Evolutionary conservation across 257 asterid genomes (phyloP).

Genomic region (Nemophila menziesii): DNA sequence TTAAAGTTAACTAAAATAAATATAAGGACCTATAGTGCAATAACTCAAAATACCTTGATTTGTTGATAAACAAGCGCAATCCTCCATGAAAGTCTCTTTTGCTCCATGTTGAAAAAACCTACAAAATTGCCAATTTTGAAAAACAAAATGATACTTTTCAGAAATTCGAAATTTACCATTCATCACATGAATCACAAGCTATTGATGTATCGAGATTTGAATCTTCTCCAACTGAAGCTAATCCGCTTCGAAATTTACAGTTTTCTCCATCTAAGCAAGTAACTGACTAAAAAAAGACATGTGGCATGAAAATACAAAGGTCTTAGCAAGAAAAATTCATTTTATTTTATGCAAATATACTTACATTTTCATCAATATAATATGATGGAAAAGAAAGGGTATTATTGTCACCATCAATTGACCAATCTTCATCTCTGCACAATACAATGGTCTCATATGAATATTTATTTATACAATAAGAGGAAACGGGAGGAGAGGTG

Average conservation of each 20-base stretch:
- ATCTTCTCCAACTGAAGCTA: slow-evolving; percentile 55
- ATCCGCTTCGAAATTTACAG: slow-evolving; percentile 78
- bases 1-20: too few relatives aligned
- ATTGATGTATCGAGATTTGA: slow-evolving; percentile 82
- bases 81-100: too few relatives aligned
- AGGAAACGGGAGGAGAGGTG: too few relatives aligned
- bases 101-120: too few relatives aligned
- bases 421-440: slow-evolving; percentile 93
- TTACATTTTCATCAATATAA: slow-evolving; percentile 96
- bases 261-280: slow-evolving; percentile 91
- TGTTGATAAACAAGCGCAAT: too few relatives aligned
- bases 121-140: too few relatives aligned
- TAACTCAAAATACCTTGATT: too few relatives aligned
- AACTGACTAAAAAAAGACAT: slow-evolving; percentile 75
- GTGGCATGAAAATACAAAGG: slow-evolving; percentile 19
- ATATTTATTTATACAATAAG: too few relatives aligned
- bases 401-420: slow-evolving; percentile 69
- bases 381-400: slow-evolving; percentile 88
- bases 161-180: slow-evolving; percentile 66
- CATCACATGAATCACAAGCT: slow-evolving; percentile 97
- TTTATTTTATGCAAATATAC: slow-evolving; percentile 17
- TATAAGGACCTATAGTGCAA: too few relatives aligned
- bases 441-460: not conserved
- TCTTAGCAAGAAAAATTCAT: slow-evolving; percentile 13
- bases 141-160: too few relatives aligned